A percentile compares a stretch with the other conserved stretches of the same genome.
phyloP scores from a whole-genome alignment of 495 filamentous ascomycete species.

The Evansstolkia leycettana region DNA sequence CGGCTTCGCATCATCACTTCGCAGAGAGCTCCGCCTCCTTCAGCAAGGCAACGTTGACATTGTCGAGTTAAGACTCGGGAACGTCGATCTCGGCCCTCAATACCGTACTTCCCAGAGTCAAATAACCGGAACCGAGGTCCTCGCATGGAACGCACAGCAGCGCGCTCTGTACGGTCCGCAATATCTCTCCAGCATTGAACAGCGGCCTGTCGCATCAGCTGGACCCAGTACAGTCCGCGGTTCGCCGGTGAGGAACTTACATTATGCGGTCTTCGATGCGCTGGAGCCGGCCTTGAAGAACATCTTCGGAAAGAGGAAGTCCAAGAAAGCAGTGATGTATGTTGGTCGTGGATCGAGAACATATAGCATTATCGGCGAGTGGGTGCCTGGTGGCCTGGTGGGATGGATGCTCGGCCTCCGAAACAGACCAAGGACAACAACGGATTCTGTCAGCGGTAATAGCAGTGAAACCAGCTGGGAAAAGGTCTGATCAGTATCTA shows the following conservation, averaged over 20 bases:
- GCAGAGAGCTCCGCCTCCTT: constrained; percentile 55
- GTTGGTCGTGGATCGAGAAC: constrained; percentile 70
- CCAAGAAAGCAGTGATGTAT: constrained; percentile 43
- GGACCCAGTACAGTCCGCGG: constrained; percentile 41
- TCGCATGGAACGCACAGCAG: constrained; percentile 50
- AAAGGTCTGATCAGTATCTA: constrained; percentile 11
- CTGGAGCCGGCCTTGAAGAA: constrained; percentile 37
- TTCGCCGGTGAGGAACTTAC: constrained; percentile 58
- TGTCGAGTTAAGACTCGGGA: constrained; percentile 75
- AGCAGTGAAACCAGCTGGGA: constrained; percentile 31
- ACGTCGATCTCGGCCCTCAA: constrained; percentile 53
- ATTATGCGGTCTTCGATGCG: constrained; percentile 81
- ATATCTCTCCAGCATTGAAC: constrained; percentile 32
- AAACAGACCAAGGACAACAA: constrained; percentile 15
- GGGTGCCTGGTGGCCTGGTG: constrained; percentile 67
- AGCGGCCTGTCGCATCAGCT: constrained; percentile 28
- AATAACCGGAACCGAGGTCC: constrained; percentile 45
- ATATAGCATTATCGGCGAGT: constrained; percentile 78
- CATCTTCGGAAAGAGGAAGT: constrained; percentile 24
- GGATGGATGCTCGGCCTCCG: constrained; percentile 75
- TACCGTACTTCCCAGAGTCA: constrained; percentile 28
- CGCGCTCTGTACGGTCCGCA: constrained; percentile 29
- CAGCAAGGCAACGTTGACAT: constrained; percentile 49
- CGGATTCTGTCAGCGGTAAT: constrained; percentile 18
- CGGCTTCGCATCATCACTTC: constrained; percentile 64